Evolutionary conservation across 2,329 filamentous ascomycete genomes (phyloP), one percentile per base, ranked within the genome.

Genomic region (Fusarium marasasianum): DNA sequence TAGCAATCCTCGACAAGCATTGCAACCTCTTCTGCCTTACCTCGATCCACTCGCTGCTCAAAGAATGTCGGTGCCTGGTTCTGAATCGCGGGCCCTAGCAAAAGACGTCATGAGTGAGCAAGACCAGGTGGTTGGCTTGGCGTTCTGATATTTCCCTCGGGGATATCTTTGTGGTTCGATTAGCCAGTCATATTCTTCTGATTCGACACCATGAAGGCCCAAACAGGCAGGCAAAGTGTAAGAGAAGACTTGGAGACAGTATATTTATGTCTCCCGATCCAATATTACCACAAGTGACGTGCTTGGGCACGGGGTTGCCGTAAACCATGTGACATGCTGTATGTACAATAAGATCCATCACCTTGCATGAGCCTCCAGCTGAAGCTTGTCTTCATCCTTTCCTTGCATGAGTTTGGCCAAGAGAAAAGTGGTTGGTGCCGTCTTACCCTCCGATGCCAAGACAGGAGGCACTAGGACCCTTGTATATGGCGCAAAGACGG

Each of bases 401-500:
- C 24, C 44, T 45, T 38, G 45, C 53, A 45, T 31, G 37, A 11
- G 26, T 55, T 69, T 57, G 57, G 62, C 43, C 69, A 66, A 65
- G 50, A 40, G 43, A 41, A 54, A 47, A 41, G 22, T 35, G 35
- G 47, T 63, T 44, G 56, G 41, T 55, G 65, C 59, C 66, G 65
- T 50, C 41, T 53, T 71, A 74, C 35, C 66, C 61, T 71, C 71
- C 50, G 54, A 53, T 43, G 53, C 54, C 68, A 55, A 56, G 66
- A 59, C 22, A 37, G 48, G 56, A 68, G 59, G 50, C 60, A 69
- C 61, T 40, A 45, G 10, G 59, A 63, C 50, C 71, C 67, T 54
- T 63, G 67, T 69, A 65, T 63, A 73, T 71, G 57, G 70, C 70
- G 63, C 66, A 74, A 61, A 59, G 26, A 54, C 66, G 66, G 66